Percentiles rank a stretch among this genome's conserved stretches.
phyloP scores from a whole-genome alignment of 1,284 basidiomycete species.

The Mycosarcoma maydis region DNA sequence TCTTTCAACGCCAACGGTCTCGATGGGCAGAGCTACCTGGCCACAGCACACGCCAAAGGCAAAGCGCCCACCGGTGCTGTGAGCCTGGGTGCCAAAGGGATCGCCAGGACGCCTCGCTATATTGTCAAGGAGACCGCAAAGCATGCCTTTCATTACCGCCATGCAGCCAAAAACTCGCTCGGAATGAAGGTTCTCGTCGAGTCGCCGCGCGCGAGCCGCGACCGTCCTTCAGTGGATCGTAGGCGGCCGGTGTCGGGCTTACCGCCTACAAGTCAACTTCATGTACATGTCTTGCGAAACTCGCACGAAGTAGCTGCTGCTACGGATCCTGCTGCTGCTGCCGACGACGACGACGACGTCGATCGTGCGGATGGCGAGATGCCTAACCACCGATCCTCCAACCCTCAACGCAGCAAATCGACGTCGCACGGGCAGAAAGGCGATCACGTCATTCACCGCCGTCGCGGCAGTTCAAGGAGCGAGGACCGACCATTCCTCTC shows the following conservation, averaged over 20 bases:
- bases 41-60: conserved; percentile 37
- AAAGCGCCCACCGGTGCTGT: conserved; percentile 32
- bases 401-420: conserved; percentile 13
- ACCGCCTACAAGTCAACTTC: conserved; percentile 32
- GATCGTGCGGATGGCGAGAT: conserved; percentile 25
- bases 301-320: conserved; percentile 21
- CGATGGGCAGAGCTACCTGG: conserved; percentile 56
- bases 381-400: conserved; percentile 18
- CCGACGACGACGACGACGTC: conserved; percentile 8
- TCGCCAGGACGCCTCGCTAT: conserved; percentile 47
- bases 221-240: conserved; percentile 12
- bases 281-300: conserved; percentile 22
- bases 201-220: conserved; percentile 23
- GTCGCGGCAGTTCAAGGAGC: conserved; percentile 32
- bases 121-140: conserved; percentile 39
- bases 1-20: conserved; percentile 62
- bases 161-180: conserved; percentile 41
- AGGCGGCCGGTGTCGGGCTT: conserved; percentile 22
- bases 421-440: conserved; percentile 14
- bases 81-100: conserved; percentile 42
- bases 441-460: conserved; percentile 23
- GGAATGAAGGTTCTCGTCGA: conserved; percentile 26
- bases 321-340: conserved; percentile 6
- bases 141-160: conserved; percentile 42
- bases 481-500: conserved; percentile 59